These are phyloP conservation scores for Diaporthe humulicola DNA, from an alignment of 2,329 filamentous ascomycete species.

Conservation along the genomic window DNA sequence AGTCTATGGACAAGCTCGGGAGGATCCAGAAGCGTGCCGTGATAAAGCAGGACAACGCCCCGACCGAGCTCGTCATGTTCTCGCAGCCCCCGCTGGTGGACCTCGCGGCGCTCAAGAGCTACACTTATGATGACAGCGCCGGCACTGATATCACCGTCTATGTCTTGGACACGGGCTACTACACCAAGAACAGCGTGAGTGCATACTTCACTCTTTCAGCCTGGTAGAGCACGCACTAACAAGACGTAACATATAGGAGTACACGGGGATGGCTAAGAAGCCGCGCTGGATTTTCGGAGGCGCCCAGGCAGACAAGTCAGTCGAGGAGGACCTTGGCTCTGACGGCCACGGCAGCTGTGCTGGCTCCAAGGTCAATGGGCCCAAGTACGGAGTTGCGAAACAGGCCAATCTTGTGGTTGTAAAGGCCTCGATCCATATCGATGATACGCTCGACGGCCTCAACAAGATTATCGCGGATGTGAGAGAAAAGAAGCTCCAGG, in stretches of 20 bases:
- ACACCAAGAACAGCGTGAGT: constrained; percentile 19
- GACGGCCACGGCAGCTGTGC: constrained; percentile 25
- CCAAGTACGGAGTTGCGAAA: constrained; percentile 8
- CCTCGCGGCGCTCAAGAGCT: constrained; percentile 9
- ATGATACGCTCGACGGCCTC: background rate
- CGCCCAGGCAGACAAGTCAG: constrained; percentile 1
- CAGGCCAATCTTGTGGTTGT: constrained; percentile 15
- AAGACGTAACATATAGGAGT: background rate
- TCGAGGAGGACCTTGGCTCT: constrained; percentile 11
- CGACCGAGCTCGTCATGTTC: constrained; percentile 14
- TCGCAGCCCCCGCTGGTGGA: constrained; percentile 14
- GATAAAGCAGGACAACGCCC: constrained; percentile 10
- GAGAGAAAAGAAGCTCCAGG: constrained; percentile 3
- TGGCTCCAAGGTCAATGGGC: constrained; percentile 21
- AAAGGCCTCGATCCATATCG: constrained; percentile 6
- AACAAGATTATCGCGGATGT: constrained; percentile 9
- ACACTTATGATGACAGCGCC: constrained; percentile 17
- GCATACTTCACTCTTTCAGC: background rate
- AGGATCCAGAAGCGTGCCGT: constrained; percentile 20
- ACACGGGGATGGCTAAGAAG: constrained; percentile 16
- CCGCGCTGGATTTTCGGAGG: constrained; percentile 14
- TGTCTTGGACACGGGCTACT: constrained; percentile 18
- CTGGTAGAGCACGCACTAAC: background rate
- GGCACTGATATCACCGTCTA: constrained; percentile 14
- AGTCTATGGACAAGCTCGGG: constrained; percentile 18